These are phyloP conservation scores for Sutorius australiensis DNA, from an alignment of 768 basidiomycete genomes.

Conservation along the genomic window DNA sequence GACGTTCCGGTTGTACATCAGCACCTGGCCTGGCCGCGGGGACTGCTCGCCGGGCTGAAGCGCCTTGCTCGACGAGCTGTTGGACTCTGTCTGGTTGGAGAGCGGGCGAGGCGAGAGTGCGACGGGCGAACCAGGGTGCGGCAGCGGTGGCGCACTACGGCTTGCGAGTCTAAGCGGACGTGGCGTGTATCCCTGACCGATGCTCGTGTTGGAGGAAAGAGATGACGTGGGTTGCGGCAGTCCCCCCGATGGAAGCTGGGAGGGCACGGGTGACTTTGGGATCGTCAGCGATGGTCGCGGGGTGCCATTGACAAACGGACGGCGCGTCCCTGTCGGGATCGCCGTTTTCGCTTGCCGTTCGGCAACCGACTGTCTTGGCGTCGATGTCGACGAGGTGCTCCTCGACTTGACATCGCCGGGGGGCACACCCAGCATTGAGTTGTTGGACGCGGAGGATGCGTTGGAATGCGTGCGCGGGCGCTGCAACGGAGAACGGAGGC, in stretches of 20 bases:
- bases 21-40: conserved; percentile 24
- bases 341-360: conserved; percentile 7
- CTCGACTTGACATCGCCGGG: conserved; percentile 5
- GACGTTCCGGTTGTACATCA: conserved; percentile 34
- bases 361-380: conserved; percentile 9
- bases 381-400: conserved; percentile 10
- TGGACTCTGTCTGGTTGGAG: conserved; percentile 8
- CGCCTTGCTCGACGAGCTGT: conserved; percentile 7
- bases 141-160: conserved; percentile 13
- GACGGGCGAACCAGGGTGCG: neutral
- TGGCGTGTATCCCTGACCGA: conserved; percentile 15
- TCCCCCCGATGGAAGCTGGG: conserved; percentile 12
- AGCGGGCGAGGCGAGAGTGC: neutral
- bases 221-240: conserved; percentile 23
- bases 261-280: conserved; percentile 22
- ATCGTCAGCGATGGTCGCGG: conserved; percentile 27
- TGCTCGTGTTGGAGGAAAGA: neutral
- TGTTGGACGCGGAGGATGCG: conserved; percentile 24
- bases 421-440: conserved; percentile 12
- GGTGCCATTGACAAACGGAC: conserved; percentile 17
- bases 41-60: conserved; percentile 24
- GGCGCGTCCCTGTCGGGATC: conserved; percentile 9
- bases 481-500: conserved; percentile 16
- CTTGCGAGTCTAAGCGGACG: conserved; percentile 28
- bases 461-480: conserved; percentile 36